Conservation (phyloP, 345 rosid genomes). For the Sisymbrium altissimum region DNA sequence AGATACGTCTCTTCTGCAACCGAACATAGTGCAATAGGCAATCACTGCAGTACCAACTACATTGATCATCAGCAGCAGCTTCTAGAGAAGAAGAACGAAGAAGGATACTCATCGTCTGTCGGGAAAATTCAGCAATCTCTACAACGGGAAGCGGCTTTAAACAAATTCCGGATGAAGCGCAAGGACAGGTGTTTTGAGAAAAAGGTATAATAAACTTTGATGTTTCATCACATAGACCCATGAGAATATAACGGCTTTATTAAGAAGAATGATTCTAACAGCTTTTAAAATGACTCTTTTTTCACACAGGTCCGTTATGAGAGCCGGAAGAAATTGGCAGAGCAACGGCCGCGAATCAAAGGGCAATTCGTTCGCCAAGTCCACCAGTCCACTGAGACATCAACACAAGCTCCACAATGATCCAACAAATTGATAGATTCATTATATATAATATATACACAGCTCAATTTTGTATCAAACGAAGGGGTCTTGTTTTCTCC, state of each 20-base stretch:
- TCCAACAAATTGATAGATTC: background rate
- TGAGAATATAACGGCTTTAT: too few species aligned
- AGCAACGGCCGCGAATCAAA: conserved; percentile 58
- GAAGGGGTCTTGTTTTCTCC: background rate
- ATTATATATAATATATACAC: background rate
- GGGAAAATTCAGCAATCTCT: conserved; percentile 47
- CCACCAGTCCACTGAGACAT: conserved; percentile 13
- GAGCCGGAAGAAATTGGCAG: conserved; percentile 67
- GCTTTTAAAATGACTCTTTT: conserved; percentile 2
- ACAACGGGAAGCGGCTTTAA: conserved; percentile 87
- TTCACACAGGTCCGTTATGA: conserved; percentile 68
- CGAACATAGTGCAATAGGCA: conserved; percentile 62
- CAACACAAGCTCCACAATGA: conserved; percentile 28
- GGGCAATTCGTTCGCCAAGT: conserved; percentile 70
- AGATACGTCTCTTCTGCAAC: conserved; percentile 49
- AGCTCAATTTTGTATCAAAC: conserved; percentile 18
- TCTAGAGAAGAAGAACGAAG: conserved; percentile 51
- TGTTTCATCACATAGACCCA: background rate
- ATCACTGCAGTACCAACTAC: conserved; percentile 43
- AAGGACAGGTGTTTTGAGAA: conserved; percentile 93
- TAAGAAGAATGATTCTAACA: background rate
- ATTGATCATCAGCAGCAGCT: conserved; percentile 38
- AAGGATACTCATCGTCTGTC: conserved; percentile 29
- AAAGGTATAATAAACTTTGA: conserved; percentile 51
- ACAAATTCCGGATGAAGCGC: conserved; percentile 85